Evolutionary conservation across 257 asterid species (phyloP).

Genomic region (Solanum habrochaites): DNA sequence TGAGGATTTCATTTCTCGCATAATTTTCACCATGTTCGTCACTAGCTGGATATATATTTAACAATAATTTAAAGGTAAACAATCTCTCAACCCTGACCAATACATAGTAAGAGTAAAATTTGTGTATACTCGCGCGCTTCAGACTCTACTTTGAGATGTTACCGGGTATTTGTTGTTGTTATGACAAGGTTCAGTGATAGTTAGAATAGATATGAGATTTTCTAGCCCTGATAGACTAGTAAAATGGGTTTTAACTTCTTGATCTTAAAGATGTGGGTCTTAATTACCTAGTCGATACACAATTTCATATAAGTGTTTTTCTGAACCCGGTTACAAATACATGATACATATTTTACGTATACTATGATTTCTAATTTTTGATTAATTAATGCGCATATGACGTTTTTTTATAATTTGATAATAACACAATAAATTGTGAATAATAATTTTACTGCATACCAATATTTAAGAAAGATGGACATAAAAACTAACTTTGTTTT

Average conservation of each 20-base stretch:
- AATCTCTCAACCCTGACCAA: not conserved
- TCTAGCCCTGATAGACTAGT: not conserved
- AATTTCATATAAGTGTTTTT: not conserved
- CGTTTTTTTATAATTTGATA: no score
- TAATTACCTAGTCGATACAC: not conserved
- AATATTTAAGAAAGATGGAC: no score
- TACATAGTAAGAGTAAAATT: not conserved
- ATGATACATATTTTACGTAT: not conserved
- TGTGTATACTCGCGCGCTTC: no score
- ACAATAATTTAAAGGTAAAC: no score
- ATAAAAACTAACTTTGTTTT: no score
- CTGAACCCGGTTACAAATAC: not conserved
- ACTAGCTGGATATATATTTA: no score
- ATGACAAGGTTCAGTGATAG: not conserved
- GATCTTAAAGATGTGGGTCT: not conserved
- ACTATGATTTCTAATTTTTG: not conserved
- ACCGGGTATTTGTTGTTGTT: no score
- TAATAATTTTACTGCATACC: no score
- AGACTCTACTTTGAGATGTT: no score
- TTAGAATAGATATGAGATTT: not conserved
- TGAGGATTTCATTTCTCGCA: not conserved
- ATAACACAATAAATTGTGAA: no score
- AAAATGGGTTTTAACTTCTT: not conserved
- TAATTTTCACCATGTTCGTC: not conserved
- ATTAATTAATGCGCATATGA: not conserved